Conservation (phyloP, 257 asterid species). For the Solanum phureja region DNA sequence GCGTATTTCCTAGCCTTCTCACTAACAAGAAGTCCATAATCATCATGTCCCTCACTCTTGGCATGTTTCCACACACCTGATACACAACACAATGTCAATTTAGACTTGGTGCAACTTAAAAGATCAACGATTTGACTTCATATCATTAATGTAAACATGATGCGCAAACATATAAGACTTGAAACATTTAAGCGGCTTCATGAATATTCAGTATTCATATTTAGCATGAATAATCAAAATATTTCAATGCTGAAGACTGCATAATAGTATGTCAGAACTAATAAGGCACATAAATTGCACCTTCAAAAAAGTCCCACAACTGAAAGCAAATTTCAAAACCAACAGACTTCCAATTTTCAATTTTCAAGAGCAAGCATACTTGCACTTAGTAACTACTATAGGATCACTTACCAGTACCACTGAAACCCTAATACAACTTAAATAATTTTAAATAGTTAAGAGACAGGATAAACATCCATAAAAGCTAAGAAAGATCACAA, state of each 20-base stretch:
- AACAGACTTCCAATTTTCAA: not conserved
- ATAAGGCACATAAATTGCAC: not conserved
- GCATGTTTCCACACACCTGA: slow-evolving; percentile 87
- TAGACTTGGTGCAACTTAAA: not conserved
- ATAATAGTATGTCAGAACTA: not conserved
- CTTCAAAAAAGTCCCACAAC: not conserved
- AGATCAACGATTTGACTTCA: not conserved
- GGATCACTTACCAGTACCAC: not conserved
- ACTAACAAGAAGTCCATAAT: slow-evolving; percentile 85
- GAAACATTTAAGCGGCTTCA: not conserved
- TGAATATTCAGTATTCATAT: not conserved
- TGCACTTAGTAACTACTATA: not conserved
- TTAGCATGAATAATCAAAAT: not conserved
- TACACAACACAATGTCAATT: not conserved
- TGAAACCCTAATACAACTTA: not conserved
- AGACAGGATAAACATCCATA: not conserved
- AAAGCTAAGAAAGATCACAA: not conserved
- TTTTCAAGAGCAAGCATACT: not conserved
- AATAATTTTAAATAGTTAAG: not conserved
- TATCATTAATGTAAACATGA: not conserved
- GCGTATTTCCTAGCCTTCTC: slow-evolving; percentile 84
- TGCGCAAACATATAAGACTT: not conserved
- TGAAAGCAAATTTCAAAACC: not conserved
- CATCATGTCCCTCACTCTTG: slow-evolving; percentile 94
- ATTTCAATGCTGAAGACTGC: not conserved